Percentiles rank a stretch among this genome's conserved stretches.
Conservation (phyloP, 169 alveolate species). For the Eimeria tenella region DNA sequence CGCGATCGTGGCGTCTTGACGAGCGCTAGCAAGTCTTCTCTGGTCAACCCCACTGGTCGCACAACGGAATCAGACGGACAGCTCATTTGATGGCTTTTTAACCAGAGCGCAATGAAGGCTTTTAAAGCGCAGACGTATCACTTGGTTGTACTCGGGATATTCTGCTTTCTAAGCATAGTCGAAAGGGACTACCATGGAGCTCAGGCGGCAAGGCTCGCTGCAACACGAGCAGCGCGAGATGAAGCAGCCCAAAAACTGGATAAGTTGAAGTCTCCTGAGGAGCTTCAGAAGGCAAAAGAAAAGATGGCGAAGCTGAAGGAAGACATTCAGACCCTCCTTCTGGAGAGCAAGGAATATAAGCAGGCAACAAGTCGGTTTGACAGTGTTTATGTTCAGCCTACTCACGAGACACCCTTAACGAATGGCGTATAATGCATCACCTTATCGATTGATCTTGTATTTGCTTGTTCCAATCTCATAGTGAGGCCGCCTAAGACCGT, state of each 20-base stretch:
- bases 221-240: conserved; percentile 25
- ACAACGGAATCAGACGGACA: no score
- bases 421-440: no score
- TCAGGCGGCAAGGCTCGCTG: conserved; percentile 61
- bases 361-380: background rate
- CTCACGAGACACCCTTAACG: no score
- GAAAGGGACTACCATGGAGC: conserved; percentile 26
- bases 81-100: no score
- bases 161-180: background rate
- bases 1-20: background rate
- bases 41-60: no score
- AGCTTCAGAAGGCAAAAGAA: conserved; percentile 43
- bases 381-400: no score
- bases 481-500: no score
- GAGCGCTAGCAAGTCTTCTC: no score
- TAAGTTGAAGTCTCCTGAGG: conserved; percentile 24
- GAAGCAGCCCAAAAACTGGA: conserved; percentile 59
- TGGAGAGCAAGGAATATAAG: conserved; percentile 51
- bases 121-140: no score
- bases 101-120: no score
- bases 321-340: background rate
- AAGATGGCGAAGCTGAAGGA: background rate
- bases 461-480: no score
- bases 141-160: background rate
- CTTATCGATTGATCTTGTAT: no score